phyloP scores from a whole-genome alignment of 129 eudicot species.

The Logfia minima region DNA sequence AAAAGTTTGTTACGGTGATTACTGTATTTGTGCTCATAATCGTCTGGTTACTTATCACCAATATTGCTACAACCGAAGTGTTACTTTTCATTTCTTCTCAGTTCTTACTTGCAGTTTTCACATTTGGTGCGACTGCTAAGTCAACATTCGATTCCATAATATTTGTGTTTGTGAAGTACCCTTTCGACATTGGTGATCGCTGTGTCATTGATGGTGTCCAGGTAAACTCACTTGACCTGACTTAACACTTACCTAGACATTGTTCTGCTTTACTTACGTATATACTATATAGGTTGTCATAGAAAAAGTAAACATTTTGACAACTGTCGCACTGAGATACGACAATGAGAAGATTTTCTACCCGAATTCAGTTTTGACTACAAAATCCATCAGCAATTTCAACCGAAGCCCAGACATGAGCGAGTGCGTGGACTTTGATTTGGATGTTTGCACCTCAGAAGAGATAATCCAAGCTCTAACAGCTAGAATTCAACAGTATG shows the following conservation, averaged over 20 bases:
- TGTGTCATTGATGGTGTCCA: neutral
- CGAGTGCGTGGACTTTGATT: neutral
- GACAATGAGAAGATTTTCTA: neutral
- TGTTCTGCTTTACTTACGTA: neutral
- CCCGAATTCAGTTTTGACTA: neutral
- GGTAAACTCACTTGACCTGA: neutral
- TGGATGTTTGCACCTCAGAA: neutral
- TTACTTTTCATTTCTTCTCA: slow-evolving; percentile 10
- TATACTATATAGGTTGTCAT: neutral
- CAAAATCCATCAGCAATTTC: neutral
- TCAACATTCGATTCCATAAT: neutral
- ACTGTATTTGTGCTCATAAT: neutral
- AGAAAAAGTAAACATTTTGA: neutral
- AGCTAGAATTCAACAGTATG: neutral
- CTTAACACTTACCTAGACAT: neutral
- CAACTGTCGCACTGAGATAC: neutral
- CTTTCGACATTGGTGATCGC: slow-evolving; percentile 3
- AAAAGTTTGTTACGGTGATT: neutral
- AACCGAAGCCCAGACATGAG: neutral
- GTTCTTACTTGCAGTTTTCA: neutral
- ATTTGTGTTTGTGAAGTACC: slow-evolving; percentile 9
- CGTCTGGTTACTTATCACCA: neutral
- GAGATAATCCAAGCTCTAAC: neutral
- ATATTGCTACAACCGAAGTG: slow-evolving; percentile 9
- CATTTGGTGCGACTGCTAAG: slow-evolving; percentile 3